phyloP scores from a whole-genome alignment of 192 early-diverging fungal genomes.

The Spinellus fusiger region DNA sequence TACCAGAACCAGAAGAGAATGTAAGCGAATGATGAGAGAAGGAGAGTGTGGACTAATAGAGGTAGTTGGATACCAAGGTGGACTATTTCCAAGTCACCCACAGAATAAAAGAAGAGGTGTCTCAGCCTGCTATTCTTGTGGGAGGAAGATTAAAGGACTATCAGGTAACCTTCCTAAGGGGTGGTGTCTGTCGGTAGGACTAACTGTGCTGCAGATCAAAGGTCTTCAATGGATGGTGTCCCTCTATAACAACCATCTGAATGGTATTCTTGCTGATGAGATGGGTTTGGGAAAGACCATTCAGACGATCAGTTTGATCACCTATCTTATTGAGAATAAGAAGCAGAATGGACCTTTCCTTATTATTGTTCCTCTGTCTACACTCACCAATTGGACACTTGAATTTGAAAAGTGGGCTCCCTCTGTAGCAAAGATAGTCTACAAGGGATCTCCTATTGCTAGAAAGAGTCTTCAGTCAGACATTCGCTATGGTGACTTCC shows the following conservation, averaged over 20 bases:
- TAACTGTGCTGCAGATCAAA: conserved; percentile 68
- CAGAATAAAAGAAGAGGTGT: conserved; percentile 70
- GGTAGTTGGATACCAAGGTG: conserved; percentile 27
- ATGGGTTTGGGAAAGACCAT: conserved; percentile 90
- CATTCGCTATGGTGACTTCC: conserved; percentile 77
- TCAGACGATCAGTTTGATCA: conserved; percentile 94
- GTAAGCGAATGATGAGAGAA: not conserved
- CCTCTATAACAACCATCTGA: conserved; percentile 95
- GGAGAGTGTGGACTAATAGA: not conserved
- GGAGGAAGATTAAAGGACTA: conserved; percentile 96
- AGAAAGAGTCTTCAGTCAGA: conserved; percentile 67
- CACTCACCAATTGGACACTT: conserved; percentile 92
- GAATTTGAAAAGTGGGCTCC: conserved; percentile 99
- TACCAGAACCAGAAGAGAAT: conserved; percentile 31
- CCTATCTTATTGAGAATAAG: conserved; percentile 93
- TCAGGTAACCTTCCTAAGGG: no score
- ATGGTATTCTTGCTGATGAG: conserved; percentile 97
- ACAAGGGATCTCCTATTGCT: conserved; percentile 79
- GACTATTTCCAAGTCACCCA: conserved; percentile 92
- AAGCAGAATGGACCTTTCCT: conserved; percentile 93
- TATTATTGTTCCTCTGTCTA: conserved; percentile 94
- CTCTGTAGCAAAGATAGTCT: conserved; percentile 78
- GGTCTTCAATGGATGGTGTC: conserved; percentile 99
- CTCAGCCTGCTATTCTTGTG: conserved; percentile 78
- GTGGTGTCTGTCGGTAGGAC: no score